Conservation (phyloP, 192 early-diverging fungal species). For the Bifiguratus adelaidae region DNA sequence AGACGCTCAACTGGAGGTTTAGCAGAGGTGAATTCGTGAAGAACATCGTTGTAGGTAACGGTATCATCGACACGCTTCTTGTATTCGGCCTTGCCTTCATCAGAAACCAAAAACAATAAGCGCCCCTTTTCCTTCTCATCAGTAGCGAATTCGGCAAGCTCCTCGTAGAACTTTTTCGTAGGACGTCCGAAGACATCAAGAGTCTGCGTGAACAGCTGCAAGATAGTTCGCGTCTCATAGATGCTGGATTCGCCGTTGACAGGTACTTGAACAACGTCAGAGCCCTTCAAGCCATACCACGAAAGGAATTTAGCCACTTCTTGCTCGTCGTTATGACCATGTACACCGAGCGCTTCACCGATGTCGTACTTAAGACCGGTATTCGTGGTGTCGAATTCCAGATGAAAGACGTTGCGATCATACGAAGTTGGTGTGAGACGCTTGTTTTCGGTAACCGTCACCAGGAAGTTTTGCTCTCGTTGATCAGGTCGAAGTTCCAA, state of each 20-base stretch:
- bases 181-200: conserved; percentile 93
- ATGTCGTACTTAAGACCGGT: conserved; percentile 83
- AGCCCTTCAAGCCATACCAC: conserved; percentile 58
- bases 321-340: conserved; percentile 72
- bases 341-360: conserved; percentile 90
- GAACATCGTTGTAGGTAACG: conserved; percentile 74
- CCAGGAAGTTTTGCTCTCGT: conserved; percentile 44
- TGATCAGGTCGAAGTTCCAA: conserved; percentile 48
- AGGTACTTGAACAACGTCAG: conserved; percentile 45
- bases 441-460: conserved; percentile 60
- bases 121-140: conserved; percentile 56
- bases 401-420: conserved; percentile 95
- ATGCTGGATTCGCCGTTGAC: conserved; percentile 40
- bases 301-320: conserved; percentile 66
- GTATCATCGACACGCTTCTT: conserved; percentile 77
- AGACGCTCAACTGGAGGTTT: conserved; percentile 63
- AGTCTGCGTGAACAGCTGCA: conserved; percentile 72
- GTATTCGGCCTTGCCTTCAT: conserved; percentile 69
- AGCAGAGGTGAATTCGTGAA: conserved; percentile 78
- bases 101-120: conserved; percentile 50
- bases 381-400: conserved; percentile 81
- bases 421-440: conserved; percentile 83
- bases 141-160: conserved; percentile 58
- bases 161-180: conserved; percentile 87
- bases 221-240: conserved; percentile 60